Conservation (phyloP, 1,284 basidiomycete species). For the Coniferiporia sulphurascens region DNA sequence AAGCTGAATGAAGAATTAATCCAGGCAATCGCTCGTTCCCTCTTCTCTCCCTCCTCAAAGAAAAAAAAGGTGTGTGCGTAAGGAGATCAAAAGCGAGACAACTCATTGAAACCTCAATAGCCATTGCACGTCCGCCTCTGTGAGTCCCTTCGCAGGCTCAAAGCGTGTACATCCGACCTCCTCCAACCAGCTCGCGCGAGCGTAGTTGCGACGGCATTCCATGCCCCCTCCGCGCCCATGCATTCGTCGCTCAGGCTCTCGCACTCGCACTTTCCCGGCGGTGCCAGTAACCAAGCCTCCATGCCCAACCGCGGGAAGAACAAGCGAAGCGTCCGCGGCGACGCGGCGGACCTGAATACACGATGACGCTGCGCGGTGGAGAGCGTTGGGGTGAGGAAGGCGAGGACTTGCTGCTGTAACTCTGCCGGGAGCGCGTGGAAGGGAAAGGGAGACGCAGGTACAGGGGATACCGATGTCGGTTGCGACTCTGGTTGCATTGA, state of each 20-base stretch:
- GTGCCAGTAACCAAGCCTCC: not conserved
- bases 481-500: not conserved
- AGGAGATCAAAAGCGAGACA: not conserved
- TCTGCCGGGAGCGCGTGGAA: conserved; percentile 52
- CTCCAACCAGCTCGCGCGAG: conserved; percentile 40
- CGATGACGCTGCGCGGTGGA: conserved; percentile 51
- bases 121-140: conserved; percentile 1
- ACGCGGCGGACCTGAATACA: conserved; percentile 52
- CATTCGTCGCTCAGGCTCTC: conserved; percentile 32
- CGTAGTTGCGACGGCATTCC: conserved; percentile 37
- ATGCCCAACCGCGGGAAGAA: conserved; percentile 38
- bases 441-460: conserved; percentile 23
- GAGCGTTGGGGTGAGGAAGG: conserved; percentile 52
- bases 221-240: conserved; percentile 32
- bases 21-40: no score
- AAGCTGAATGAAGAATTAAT: no score
- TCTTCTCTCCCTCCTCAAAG: no score
- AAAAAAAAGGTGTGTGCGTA: no score
- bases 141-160: conserved; percentile 29
- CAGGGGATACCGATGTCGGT: not conserved
- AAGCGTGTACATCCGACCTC: conserved; percentile 45
- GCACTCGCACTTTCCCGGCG: conserved; percentile 22
- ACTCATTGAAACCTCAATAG: not conserved
- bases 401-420: conserved; percentile 53
- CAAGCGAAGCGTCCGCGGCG: conserved; percentile 15